A percentile compares a stretch with the other conserved stretches of the same genome.
Conservation (phyloP, 805 yeast species). For the Komagataella phaffii region DNA sequence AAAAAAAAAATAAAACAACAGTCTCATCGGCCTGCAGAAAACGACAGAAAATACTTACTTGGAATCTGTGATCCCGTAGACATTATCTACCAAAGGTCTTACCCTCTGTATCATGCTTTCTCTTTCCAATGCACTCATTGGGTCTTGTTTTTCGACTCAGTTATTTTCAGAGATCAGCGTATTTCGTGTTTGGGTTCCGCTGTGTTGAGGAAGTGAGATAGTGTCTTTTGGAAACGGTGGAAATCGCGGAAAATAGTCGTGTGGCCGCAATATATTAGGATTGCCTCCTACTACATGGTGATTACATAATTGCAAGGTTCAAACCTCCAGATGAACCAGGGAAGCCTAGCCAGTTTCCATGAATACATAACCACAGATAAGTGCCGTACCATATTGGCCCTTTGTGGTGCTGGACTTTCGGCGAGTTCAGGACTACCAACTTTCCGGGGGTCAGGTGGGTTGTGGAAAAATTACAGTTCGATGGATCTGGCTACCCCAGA, state of each 20-base stretch:
- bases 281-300: neutral
- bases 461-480: conserved; percentile 68
- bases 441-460: conserved; percentile 57
- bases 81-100: conserved; percentile 4
- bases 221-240: neutral
- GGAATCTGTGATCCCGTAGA: conserved; percentile 12
- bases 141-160: neutral
- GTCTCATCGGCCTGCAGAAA: neutral
- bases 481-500: conserved; percentile 87
- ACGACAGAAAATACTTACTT: conserved; percentile 1
- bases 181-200: neutral
- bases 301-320: neutral
- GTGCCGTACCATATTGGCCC: conserved; percentile 39
- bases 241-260: neutral
- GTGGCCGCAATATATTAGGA: neutral
- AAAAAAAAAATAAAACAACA: too few species aligned
- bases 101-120: conserved; percentile 3
- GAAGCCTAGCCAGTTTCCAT: conserved; percentile 26
- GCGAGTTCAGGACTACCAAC: conserved; percentile 69
- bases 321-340: neutral
- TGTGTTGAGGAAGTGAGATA: neutral
- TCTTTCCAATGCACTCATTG: neutral
- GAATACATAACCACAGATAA: conserved; percentile 17
- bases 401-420: conserved; percentile 78
- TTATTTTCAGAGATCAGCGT: neutral